Conservation (phyloP, 495 filamentous ascomycete species). For the Penicillium odoratum region DNA sequence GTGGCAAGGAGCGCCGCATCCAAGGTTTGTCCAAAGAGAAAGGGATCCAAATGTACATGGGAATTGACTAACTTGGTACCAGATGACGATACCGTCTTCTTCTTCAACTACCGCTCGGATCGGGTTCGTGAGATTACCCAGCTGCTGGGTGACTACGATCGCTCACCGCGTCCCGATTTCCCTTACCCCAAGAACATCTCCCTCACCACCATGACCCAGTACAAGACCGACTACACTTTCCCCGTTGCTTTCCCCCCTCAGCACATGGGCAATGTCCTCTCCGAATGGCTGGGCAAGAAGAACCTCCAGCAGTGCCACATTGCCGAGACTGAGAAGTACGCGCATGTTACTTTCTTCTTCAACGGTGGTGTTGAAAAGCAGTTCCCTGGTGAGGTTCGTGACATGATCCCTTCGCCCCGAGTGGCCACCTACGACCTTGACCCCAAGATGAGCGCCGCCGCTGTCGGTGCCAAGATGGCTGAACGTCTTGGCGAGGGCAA, state of each 20-base stretch:
- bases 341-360: slow-evolving; percentile 99
- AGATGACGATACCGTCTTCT: slow-evolving; percentile 94
- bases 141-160: slow-evolving; percentile 86
- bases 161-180: slow-evolving; percentile 86
- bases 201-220: slow-evolving; percentile 97
- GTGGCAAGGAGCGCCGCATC: slow-evolving; percentile 78
- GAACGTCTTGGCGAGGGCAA: slow-evolving; percentile 77
- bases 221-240: slow-evolving; percentile 95
- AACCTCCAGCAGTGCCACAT: slow-evolving; percentile 88
- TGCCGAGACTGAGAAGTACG: slow-evolving; percentile 98
- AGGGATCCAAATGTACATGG: neutral
- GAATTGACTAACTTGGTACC: slow-evolving; percentile 13
- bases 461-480: slow-evolving; percentile 80
- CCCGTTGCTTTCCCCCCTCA: slow-evolving; percentile 92
- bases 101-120: slow-evolving; percentile 99
- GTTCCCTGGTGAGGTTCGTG: slow-evolving; percentile 84
- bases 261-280: slow-evolving; percentile 93
- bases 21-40: slow-evolving; percentile 59
- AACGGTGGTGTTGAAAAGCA: slow-evolving; percentile 98
- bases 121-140: slow-evolving; percentile 97
- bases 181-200: slow-evolving; percentile 89
- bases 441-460: slow-evolving; percentile 93
- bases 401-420: slow-evolving; percentile 69
- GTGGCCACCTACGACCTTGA: slow-evolving; percentile 96
- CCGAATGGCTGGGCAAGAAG: slow-evolving; percentile 91